Evolutionary conservation across 148 eudicot genomes (phyloP).

Genomic region (Silene latifolia): DNA sequence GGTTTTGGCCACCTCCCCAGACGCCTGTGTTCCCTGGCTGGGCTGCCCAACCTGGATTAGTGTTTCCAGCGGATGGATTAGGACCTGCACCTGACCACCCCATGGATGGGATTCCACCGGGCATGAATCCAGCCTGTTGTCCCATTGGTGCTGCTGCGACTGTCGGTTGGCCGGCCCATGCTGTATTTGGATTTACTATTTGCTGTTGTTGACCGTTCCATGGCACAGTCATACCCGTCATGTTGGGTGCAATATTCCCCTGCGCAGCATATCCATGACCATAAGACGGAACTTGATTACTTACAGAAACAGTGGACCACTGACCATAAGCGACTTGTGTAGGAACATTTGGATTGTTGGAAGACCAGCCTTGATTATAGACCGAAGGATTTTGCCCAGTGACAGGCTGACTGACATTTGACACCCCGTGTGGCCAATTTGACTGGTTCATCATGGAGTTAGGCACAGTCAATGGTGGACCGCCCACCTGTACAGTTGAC

Average conservation of each 20-base stretch:
- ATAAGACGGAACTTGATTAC: conserved; percentile 29
- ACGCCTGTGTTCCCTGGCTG: conserved; percentile 38
- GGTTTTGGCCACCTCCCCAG: conserved; percentile 43
- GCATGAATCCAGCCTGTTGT: conserved; percentile 37
- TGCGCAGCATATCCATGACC: conserved; percentile 39
- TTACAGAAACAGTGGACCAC: conserved; percentile 47
- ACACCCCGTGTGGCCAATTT: conserved; percentile 19
- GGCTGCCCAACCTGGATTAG: conserved; percentile 42
- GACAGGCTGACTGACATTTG: conserved; percentile 30
- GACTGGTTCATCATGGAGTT: conserved; percentile 14
- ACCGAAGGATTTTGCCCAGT: conserved; percentile 33
- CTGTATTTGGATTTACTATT: conserved; percentile 55
- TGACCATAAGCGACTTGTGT: conserved; percentile 45
- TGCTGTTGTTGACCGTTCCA: conserved; percentile 48
- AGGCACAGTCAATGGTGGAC: conserved; percentile 19
- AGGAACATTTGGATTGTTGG: conserved; percentile 32
- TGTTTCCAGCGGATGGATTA: conserved; percentile 33
- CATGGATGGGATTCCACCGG: conserved; percentile 36
- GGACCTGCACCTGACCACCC: conserved; percentile 41
- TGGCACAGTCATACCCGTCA: conserved; percentile 36
- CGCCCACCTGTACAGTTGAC: conserved; percentile 15
- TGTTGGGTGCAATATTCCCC: conserved; percentile 40
- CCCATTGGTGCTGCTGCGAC: conserved; percentile 20
- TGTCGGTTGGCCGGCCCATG: conserved; percentile 48
- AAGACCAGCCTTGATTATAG: conserved; percentile 46